A percentile compares a stretch with the other conserved stretches of the same genome.
Evolutionary conservation across 1,284 basidiomycete genomes (phyloP).

Genomic region (Heliocybe sulcata): DNA sequence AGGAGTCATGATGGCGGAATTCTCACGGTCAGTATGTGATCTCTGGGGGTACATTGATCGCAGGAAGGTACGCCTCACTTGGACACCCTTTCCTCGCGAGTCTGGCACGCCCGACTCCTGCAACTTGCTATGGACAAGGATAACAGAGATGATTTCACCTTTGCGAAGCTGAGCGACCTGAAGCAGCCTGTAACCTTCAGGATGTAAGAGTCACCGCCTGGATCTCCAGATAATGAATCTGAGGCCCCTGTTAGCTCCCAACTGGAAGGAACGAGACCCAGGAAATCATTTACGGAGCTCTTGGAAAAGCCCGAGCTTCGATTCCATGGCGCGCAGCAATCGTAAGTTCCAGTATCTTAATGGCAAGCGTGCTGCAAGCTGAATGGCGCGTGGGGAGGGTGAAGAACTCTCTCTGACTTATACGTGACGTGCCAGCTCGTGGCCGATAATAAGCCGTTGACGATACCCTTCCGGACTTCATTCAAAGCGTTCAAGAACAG

Average conservation of each 20-base stretch:
- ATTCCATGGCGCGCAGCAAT: slow-evolving; percentile 73
- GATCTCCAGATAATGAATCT: not conserved
- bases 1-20: too few relatives aligned
- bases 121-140: slow-evolving; percentile 71
- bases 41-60: too few relatives aligned
- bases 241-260: slow-evolving; percentile 53
- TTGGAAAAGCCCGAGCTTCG: slow-evolving; percentile 72
- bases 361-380: not conserved
- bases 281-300: slow-evolving; percentile 66
- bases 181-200: slow-evolving; percentile 83
- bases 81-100: not conserved
- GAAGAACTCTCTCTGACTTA: slow-evolving; percentile 79
- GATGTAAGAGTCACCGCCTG: slow-evolving; percentile 48
- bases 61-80: too few relatives aligned
- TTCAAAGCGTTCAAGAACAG: slow-evolving; percentile 87
- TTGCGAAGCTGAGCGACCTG: slow-evolving; percentile 82
- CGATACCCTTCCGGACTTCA: slow-evolving; percentile 84
- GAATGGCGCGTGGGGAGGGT: not conserved
- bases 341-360: slow-evolving; percentile 40
- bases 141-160: slow-evolving; percentile 80
- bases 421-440: slow-evolving; percentile 89
- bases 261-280: slow-evolving; percentile 71
- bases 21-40: too few relatives aligned
- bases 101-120: too few relatives aligned
- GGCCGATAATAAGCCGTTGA: slow-evolving; percentile 89